phyloP scores from a whole-genome alignment of 2,329 filamentous ascomycete species.

The Setomelanomma holmii region DNA sequence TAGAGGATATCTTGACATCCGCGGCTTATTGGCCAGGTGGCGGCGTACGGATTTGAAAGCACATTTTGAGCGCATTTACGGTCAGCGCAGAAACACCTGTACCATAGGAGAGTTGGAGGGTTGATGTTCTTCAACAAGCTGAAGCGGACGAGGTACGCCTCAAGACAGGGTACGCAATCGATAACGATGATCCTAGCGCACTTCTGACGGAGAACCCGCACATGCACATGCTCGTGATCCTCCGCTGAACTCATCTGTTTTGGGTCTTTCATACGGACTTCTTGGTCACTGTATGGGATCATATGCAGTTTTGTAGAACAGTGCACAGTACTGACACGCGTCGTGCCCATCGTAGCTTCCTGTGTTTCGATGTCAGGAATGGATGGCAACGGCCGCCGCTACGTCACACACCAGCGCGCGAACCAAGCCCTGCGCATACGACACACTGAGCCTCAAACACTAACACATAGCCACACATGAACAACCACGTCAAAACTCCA shows the following conservation, averaged over 20 bases:
- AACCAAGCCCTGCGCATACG: slow-evolving; percentile 28
- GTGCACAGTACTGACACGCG: slow-evolving; percentile 8
- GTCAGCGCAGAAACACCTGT: slow-evolving; percentile 35
- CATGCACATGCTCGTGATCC: slow-evolving; percentile 23
- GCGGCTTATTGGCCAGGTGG: slow-evolving; percentile 30
- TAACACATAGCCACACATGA: slow-evolving; percentile 14
- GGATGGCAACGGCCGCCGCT: slow-evolving; percentile 25
- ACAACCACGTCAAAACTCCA: slow-evolving; percentile 45
- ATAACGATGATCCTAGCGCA: slow-evolving; percentile 32
- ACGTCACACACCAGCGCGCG: slow-evolving; percentile 42
- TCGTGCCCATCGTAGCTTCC: slow-evolving; percentile 14
- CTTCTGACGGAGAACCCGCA: slow-evolving; percentile 25
- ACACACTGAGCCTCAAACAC: slow-evolving; percentile 29
- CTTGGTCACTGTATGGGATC: too few species aligned
- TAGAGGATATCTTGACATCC: slow-evolving; percentile 31
- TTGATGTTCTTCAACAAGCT: slow-evolving; percentile 18
- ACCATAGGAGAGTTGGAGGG: slow-evolving; percentile 37
- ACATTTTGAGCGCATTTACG: slow-evolving; percentile 30
- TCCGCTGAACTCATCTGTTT: slow-evolving; percentile 4
- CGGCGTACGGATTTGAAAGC: slow-evolving; percentile 34
- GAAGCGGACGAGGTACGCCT: slow-evolving; percentile 1
- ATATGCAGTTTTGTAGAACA: neutral
- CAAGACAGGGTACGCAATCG: slow-evolving; percentile 39
- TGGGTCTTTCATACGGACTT: too few species aligned
- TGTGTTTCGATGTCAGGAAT: slow-evolving; percentile 15